Base-by-base conservation (phyloP, 1,139 yeast genomes). In the Suhomyces bribrorum region DNA sequence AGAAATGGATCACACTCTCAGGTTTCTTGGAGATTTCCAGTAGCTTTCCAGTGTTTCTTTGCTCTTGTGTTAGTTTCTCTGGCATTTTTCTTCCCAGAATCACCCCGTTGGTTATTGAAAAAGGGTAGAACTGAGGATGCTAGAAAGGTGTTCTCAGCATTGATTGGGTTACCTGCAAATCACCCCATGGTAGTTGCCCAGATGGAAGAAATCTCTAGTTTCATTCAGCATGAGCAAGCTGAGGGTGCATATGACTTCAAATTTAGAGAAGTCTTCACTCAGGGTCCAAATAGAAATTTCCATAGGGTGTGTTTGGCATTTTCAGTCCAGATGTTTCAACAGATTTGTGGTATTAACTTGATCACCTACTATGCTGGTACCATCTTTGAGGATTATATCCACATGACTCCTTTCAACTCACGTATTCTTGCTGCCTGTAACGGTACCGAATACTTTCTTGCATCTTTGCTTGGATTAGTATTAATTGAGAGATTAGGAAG, bases 321-420 rank as follows among this genome's bases (percentile, higher is more conserved):
- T 29, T 72, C 76, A 66, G 61, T 68, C 9, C 78, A 72, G 45
- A 87, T 88, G 81, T 84, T 86, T 56, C 96, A 88, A 66, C 96
- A 87, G 60, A 85, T 88, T 66, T 87, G 95, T 64, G 96, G 96
- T 54, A 81, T 88, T 57, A 87, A 87, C 54, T 92, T 86, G 37
- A 86, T 88, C 62, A 94, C 95, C 13, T 83, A 83, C 61, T 85
- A 83, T 59, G 81, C 87, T 0, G 80, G 89, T 1, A 73, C 85
- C 6, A 86, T 87, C 46, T 87, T 87, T 61, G 73, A 72, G 48
- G 50, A 54, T 8, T 66, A 68, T 36, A 60, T 75, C 31, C 73
- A 73, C 7, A 61, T 74, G 61, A 44, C 55, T 18, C 63, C 72
- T 2, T 63, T 75, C 32, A 75, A 82, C 38, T 80, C 90, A 15